Evolutionary conservation across 2,329 filamentous ascomycete genomes (phyloP).

Genomic region (Aspergillus terreus): DNA sequence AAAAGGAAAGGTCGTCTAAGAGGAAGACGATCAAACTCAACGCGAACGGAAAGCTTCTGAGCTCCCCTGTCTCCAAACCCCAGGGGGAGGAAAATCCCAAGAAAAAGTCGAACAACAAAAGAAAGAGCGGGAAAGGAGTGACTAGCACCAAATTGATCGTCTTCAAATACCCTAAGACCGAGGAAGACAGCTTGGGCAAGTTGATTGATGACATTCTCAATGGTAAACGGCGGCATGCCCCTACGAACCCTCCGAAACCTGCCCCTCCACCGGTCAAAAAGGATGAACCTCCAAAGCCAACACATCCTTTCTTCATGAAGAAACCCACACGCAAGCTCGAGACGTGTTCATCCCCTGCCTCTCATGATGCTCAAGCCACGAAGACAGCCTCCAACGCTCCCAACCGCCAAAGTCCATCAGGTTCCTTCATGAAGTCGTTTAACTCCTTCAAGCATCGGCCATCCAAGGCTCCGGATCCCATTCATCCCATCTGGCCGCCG

Average conservation of each 20-base stretch:
- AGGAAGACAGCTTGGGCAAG: constrained; percentile 51
- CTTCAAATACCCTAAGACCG: constrained; percentile 58
- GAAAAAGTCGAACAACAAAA: constrained; percentile 6
- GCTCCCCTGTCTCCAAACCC: constrained; percentile 25
- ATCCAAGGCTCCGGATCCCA: constrained; percentile 27
- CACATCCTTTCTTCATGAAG: constrained; percentile 68
- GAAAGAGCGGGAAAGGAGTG: constrained; percentile 28
- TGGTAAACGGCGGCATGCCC: constrained; percentile 30
- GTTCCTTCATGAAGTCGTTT: constrained; percentile 3
- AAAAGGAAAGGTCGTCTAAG: constrained; percentile 43
- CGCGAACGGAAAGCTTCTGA: constrained; percentile 42
- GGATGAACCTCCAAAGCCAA: constrained; percentile 41
- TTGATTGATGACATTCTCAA: constrained; percentile 62
- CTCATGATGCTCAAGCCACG: neutral
- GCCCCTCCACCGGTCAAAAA: constrained; percentile 9
- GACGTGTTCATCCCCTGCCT: neutral
- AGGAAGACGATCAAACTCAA: constrained; percentile 47
- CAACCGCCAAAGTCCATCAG: neutral
- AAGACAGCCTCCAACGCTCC: neutral
- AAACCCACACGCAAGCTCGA: constrained; percentile 41
- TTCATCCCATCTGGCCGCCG: constrained; percentile 39
- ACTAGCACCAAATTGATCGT: constrained; percentile 43
- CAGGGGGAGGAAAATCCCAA: constrained; percentile 15
- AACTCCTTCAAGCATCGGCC: constrained; percentile 18
- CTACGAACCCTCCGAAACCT: constrained; percentile 15